Evolutionary conservation across 768 basidiomycete species (phyloP).

Genomic region (Austroboletus eburneus): DNA sequence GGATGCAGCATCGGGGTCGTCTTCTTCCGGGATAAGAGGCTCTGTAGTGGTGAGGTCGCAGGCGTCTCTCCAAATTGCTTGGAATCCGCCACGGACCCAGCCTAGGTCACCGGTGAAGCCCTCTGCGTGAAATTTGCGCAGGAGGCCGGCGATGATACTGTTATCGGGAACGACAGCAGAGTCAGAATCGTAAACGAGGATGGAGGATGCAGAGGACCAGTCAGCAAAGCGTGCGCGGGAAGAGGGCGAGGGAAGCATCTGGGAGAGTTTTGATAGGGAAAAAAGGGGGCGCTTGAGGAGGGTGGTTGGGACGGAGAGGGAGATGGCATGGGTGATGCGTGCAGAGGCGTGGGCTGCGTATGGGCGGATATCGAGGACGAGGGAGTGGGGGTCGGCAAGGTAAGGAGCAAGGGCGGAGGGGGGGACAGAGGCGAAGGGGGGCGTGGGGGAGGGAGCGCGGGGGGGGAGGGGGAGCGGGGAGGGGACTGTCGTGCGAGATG

Average conservation of each 20-base stretch:
- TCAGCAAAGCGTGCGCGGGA: slow-evolving; percentile 56
- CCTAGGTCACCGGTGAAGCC: slow-evolving; percentile 59
- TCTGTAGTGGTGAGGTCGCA: slow-evolving; percentile 50
- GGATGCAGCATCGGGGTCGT: slow-evolving; percentile 38
- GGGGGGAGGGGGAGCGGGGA: not conserved
- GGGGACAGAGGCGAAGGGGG: slow-evolving; percentile 18
- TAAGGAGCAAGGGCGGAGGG: slow-evolving; percentile 30
- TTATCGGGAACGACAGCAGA: slow-evolving; percentile 54
- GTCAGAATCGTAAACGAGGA: slow-evolving; percentile 87
- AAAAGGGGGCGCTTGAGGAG: slow-evolving; percentile 89
- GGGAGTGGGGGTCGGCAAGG: slow-evolving; percentile 36
- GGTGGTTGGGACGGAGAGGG: slow-evolving; percentile 90
- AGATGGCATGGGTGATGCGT: slow-evolving; percentile 67
- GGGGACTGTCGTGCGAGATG: not conserved
- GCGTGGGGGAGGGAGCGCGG: slow-evolving; percentile 6
- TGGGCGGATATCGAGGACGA: slow-evolving; percentile 87
- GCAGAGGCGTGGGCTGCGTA: slow-evolving; percentile 67
- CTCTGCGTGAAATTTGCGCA: slow-evolving; percentile 68
- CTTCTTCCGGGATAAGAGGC: slow-evolving; percentile 46
- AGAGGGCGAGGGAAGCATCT: slow-evolving; percentile 68
- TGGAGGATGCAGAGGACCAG: slow-evolving; percentile 56
- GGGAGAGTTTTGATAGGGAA: slow-evolving; percentile 68
- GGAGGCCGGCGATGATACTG: slow-evolving; percentile 65
- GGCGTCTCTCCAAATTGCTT: slow-evolving; percentile 56
- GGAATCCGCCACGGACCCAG: slow-evolving; percentile 84